These are phyloP conservation scores for Didymellaceae sp. DNA, from an alignment of 2,329 filamentous ascomycete species.

Conservation along the genomic window DNA sequence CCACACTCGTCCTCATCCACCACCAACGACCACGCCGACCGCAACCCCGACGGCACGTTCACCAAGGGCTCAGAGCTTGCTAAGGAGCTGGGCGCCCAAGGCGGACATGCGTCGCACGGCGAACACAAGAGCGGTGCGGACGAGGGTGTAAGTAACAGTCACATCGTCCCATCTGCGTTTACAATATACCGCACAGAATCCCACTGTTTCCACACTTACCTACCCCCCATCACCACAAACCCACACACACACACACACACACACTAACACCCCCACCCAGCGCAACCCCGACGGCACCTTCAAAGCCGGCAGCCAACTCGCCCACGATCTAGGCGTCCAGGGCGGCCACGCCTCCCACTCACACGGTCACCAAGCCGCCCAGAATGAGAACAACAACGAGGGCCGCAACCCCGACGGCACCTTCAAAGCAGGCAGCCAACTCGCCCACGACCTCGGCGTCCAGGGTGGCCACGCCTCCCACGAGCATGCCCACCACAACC, in stretches of 20 bases:
- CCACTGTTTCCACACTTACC: no score
- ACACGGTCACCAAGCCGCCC: neutral
- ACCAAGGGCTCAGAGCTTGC: slow-evolving; percentile 47
- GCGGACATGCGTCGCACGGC: slow-evolving; percentile 44
- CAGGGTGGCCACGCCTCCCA: slow-evolving; percentile 41
- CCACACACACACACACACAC: no score
- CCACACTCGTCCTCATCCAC: slow-evolving; percentile 1
- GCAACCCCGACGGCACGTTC: slow-evolving; percentile 51
- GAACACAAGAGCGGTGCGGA: slow-evolving; percentile 13
- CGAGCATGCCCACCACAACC: slow-evolving; percentile 1
- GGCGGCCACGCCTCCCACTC: slow-evolving; percentile 38
- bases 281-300: slow-evolving; percentile 51
- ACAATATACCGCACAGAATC: no score
- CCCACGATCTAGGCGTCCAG: slow-evolving; percentile 44
- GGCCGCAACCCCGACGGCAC: slow-evolving; percentile 51
- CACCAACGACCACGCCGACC: slow-evolving; percentile 29
- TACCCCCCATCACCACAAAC: no score
- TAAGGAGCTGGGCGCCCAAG: slow-evolving; percentile 47
- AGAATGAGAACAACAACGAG: no score
- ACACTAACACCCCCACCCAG: no score
- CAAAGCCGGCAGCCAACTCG: slow-evolving; percentile 44
- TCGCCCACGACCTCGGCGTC: slow-evolving; percentile 45
- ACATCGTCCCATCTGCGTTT: no score
- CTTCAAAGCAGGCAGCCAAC: slow-evolving; percentile 45
- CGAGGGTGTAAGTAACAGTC: slow-evolving; percentile 38